These are phyloP conservation scores for Cladosporium phlei DNA, from an alignment of 2,329 filamentous ascomycete genomes.

Conservation along the genomic window DNA sequence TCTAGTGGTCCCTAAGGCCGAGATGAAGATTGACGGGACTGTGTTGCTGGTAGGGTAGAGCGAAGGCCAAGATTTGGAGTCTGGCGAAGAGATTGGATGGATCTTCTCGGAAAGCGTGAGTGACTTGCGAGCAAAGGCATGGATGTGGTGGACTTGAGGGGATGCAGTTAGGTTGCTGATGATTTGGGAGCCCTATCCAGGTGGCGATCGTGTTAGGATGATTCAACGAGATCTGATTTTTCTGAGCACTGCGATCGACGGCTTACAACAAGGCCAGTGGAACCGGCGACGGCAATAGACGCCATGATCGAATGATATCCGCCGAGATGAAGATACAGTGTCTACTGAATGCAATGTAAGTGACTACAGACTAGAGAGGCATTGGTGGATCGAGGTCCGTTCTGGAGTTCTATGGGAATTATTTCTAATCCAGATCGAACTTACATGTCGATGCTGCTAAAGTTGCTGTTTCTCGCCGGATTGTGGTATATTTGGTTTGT, in stretches of 20 bases:
- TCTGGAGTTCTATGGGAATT: background rate
- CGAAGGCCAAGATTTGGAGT: conserved; percentile 64
- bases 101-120: conserved; percentile 57
- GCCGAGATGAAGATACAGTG: no score
- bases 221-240: background rate
- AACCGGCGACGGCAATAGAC: conserved; percentile 55
- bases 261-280: conserved; percentile 57
- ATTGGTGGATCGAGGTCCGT: background rate
- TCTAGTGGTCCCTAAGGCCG: conserved; percentile 74
- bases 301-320: no score
- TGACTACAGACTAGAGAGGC: no score
- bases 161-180: conserved; percentile 58
- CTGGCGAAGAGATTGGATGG: conserved; percentile 60
- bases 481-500: no score
- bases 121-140: conserved; percentile 63
- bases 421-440: background rate
- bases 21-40: conserved; percentile 57
- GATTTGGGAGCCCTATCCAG: conserved; percentile 66
- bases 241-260: background rate
- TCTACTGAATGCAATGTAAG: no score
- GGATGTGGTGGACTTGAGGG: conserved; percentile 49
- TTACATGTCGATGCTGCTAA: no score
- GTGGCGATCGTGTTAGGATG: background rate
- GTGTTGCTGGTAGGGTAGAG: conserved; percentile 56
- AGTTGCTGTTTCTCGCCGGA: no score